Evolutionary conservation across 1,284 basidiomycete species (phyloP).

Genomic region (Ustanciosporium gigantosporum): DNA sequence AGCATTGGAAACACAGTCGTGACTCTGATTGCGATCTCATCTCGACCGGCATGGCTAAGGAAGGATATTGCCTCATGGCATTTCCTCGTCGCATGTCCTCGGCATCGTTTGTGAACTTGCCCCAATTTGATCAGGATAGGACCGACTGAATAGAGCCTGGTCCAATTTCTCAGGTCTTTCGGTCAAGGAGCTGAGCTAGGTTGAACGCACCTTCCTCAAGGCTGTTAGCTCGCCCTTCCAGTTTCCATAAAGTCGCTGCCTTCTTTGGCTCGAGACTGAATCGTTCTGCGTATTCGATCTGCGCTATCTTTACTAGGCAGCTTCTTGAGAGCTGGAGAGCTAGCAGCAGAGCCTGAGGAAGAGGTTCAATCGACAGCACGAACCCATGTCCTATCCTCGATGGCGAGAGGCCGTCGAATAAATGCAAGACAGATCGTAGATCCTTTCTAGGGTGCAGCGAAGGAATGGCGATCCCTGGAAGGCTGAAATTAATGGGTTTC

Average conservation of each 20-base stretch:
- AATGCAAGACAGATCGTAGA: constrained; percentile 1
- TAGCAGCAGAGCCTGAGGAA: constrained; percentile 4
- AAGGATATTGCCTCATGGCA: constrained; percentile 18
- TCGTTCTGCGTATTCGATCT: too few species aligned
- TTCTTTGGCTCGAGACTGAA: constrained; percentile 14
- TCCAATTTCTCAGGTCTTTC: constrained; percentile 68
- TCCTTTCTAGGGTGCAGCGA: constrained; percentile 10
- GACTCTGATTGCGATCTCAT: too few species aligned
- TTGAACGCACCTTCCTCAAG: constrained; percentile 63
- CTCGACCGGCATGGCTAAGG: constrained; percentile 27
- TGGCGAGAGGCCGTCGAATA: not conserved
- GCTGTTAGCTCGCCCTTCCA: constrained; percentile 54
- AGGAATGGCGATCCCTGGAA: constrained; percentile 34
- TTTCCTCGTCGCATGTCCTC: constrained; percentile 86
- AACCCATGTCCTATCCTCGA: too few species aligned
- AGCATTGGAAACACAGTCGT: not conserved
- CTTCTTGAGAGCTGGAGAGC: constrained; percentile 28
- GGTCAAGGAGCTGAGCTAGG: constrained; percentile 61
- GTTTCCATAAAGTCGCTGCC: constrained; percentile 9
- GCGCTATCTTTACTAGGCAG: too few species aligned
- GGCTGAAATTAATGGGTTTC: constrained; percentile 48
- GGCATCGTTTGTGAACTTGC: constrained; percentile 81
- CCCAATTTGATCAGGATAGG: constrained; percentile 89
- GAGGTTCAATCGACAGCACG: too few species aligned
- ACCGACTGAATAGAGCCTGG: constrained; percentile 87